A percentile compares a stretch with the other conserved stretches of the same genome.
phyloP scores from a whole-genome alignment of 306 rosid genomes.

The Rubus parviflorus region DNA sequence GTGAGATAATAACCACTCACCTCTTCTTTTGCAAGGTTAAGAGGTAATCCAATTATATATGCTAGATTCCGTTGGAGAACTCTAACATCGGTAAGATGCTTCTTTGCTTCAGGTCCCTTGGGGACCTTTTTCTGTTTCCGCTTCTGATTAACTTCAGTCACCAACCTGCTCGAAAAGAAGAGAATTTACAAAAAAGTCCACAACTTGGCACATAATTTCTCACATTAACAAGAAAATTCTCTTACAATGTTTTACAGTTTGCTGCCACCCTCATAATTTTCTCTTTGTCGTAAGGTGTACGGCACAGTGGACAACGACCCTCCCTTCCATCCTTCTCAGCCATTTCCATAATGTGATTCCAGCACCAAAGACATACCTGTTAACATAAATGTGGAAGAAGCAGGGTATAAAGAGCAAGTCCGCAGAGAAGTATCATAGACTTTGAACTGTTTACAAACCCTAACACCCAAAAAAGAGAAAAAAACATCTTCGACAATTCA shows the following conservation, averaged over 20 bases:
- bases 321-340: conserved; percentile 92
- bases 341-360: conserved; percentile 97
- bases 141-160: conserved; percentile 60
- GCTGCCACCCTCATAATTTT: conserved; percentile 87
- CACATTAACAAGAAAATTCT: background rate
- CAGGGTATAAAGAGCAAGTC: conserved; percentile 6
- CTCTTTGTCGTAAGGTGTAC: conserved; percentile 82
- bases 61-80: conserved; percentile 94
- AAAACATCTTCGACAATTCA: background rate
- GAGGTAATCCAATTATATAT: conserved; percentile 81
- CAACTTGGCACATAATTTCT: background rate
- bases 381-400: background rate
- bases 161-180: conserved; percentile 43
- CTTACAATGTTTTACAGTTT: conserved; percentile 64
- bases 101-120: conserved; percentile 76
- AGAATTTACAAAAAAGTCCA: background rate
- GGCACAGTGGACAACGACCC: conserved; percentile 94
- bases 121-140: conserved; percentile 65
- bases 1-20: conserved; percentile 38
- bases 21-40: conserved; percentile 76
- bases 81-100: conserved; percentile 90
- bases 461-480: background rate
- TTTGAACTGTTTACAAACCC: too few relatives aligned
- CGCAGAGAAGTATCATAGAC: background rate
- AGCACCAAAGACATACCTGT: conserved; percentile 98